Percentiles rank a stretch among this genome's conserved stretches.
These are phyloP conservation scores for Ustilago hordei DNA, from an alignment of 1,284 basidiomycete species.

Conservation along the genomic window DNA sequence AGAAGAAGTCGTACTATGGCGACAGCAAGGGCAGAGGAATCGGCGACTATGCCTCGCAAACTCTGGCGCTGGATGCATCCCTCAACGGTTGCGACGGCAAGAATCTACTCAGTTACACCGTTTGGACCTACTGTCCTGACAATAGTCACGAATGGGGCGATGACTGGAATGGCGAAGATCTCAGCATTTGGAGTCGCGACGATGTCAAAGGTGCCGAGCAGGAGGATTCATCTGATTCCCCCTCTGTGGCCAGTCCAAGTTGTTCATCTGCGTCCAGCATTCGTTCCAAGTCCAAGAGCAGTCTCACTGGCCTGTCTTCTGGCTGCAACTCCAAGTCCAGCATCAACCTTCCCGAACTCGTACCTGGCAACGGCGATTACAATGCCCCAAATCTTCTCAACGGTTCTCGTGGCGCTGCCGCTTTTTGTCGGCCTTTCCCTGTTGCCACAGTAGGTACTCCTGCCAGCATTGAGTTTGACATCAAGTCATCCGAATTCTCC, in stretches of 20 bases:
- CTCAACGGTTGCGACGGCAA: constrained; percentile 87
- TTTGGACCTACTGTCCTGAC: constrained; percentile 89
- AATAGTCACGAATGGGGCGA: constrained; percentile 89
- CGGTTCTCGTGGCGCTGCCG: constrained; percentile 53
- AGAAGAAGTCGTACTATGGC: constrained; percentile 77
- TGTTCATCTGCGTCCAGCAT: constrained; percentile 13
- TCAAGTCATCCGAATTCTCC: constrained; percentile 56
- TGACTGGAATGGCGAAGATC: constrained; percentile 95
- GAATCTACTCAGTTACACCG: constrained; percentile 84
- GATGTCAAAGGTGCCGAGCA: constrained; percentile 73
- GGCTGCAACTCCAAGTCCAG: constrained; percentile 15
- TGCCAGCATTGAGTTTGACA: constrained; percentile 58
- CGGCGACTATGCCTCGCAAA: constrained; percentile 81
- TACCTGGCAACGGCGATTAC: constrained; percentile 27
- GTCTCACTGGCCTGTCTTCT: constrained; percentile 18
- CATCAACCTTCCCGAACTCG: constrained; percentile 26
- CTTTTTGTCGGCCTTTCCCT: constrained; percentile 62
- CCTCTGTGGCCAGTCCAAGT: background rate
- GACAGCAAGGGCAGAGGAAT: constrained; percentile 56
- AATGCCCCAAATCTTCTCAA: constrained; percentile 44
- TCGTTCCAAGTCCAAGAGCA: constrained; percentile 18
- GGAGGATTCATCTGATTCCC: background rate
- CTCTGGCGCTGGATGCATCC: constrained; percentile 89
- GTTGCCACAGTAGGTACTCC: constrained; percentile 58
- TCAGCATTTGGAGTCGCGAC: constrained; percentile 85